These are phyloP conservation scores for Sporisorium graminicola DNA, from an alignment of 1,284 basidiomycete species.

Conservation along the genomic window DNA sequence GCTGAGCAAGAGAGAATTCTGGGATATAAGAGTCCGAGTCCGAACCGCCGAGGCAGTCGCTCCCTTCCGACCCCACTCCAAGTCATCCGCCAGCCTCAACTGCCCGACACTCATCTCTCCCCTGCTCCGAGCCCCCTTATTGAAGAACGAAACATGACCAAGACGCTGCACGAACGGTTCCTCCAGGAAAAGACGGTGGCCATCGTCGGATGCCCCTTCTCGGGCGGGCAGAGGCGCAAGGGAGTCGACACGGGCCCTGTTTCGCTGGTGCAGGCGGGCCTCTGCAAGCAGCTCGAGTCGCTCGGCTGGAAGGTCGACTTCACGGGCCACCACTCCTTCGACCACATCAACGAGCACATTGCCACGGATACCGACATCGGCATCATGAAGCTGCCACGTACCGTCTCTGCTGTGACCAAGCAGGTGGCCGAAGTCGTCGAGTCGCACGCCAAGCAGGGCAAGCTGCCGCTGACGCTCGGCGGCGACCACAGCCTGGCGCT, in stretches of 20 bases:
- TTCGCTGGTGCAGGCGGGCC: slow-evolving; percentile 60
- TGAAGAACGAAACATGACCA: slow-evolving; percentile 32
- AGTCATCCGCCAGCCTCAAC: background rate
- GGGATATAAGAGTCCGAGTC: background rate
- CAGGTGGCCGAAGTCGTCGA: slow-evolving; percentile 83
- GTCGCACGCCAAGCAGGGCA: slow-evolving; percentile 80
- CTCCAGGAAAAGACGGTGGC: slow-evolving; percentile 55
- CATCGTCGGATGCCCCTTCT: slow-evolving; percentile 67
- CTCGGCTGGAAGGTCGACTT: slow-evolving; percentile 92
- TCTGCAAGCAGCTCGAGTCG: slow-evolving; percentile 66
- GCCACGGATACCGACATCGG: slow-evolving; percentile 58
- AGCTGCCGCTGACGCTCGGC: slow-evolving; percentile 90
- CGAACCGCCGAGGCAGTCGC: background rate
- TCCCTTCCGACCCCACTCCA: background rate
- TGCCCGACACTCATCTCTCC: no score
- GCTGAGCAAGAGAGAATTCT: background rate
- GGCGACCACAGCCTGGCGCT: slow-evolving; percentile 89
- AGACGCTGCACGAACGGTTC: slow-evolving; percentile 46
- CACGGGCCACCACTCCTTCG: slow-evolving; percentile 88
- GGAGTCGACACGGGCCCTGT: slow-evolving; percentile 67
- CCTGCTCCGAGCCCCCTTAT: background rate
- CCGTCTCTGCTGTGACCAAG: slow-evolving; percentile 77
- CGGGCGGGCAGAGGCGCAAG: slow-evolving; percentile 63
- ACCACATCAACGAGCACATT: slow-evolving; percentile 75
- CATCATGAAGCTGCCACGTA: slow-evolving; percentile 62